Base-by-base conservation (phyloP, 2,329 filamentous ascomycete genomes). In the Aphanocladium album region DNA sequence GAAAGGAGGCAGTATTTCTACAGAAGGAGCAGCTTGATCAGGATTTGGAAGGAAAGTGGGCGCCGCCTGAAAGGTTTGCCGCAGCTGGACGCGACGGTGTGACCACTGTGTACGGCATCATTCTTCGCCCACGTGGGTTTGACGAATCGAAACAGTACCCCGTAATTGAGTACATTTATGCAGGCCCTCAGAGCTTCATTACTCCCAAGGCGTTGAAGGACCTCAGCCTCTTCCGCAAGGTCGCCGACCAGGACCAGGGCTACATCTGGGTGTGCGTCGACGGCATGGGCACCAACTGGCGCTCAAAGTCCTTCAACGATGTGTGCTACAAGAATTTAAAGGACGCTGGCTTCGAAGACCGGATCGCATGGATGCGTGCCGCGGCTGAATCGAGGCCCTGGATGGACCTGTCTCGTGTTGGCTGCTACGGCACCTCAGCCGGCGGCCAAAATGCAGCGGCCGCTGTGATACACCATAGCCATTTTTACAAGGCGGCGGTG, bases 221-320 rank as follows among this genome's bases (percentile, higher is more conserved):
- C 19, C 57, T 67, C 14, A 33, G 43, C 11, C 53, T 52, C 46
- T 62, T 65, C 16, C 67, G 66, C 7, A 46, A 65, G 27, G 65
- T 65, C 64, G 70, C 70, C 6, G 33, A 33, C 50, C 6, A 37
- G 7, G 33, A 33, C 50, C 6, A 37, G 7, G 68, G 70, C 30
- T 72, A 69, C 51, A 45, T 72, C 25, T 63, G 72, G 3, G 70
- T 72, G 7, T 63, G 66, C 7, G 39, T 70, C 8, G 70, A 72
- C 52, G 70, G 69, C 55, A 72, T 71, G 70, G 70, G 70, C 5
- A 72, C 70, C 2, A 69, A 68, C 52, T 69, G 67, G 66, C 68
- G 70, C 30, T 60, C 57, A 16, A 72, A 72, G 60, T 50, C 46
- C 12, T 72, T 72, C 33, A 70, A 71, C 46, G 66, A 72, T 21